Evolutionary conservation across 306 rosid genomes (phyloP).

Genomic region (Chamaecrista fasciculata): DNA sequence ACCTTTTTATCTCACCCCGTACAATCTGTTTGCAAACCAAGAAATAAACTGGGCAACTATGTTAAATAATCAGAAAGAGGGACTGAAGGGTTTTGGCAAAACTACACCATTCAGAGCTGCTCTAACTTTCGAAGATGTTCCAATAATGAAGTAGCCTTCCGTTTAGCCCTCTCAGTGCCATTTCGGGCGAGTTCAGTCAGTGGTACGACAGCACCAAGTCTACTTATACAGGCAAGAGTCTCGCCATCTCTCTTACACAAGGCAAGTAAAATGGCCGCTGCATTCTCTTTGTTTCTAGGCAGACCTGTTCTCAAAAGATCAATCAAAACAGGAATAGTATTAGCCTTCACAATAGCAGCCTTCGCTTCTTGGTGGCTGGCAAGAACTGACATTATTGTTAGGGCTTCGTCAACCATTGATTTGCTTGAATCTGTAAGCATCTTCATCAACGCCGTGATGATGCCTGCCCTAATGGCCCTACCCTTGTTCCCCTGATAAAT

Average conservation of each 20-base stretch:
- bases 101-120: slow-evolving; percentile 43
- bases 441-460: slow-evolving; percentile 63
- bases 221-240: slow-evolving; percentile 70
- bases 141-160: slow-evolving; percentile 86
- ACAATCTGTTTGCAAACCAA: slow-evolving; percentile 49
- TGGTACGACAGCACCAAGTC: slow-evolving; percentile 85
- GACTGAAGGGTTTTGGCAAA: slow-evolving; percentile 27
- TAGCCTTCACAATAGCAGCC: slow-evolving; percentile 66
- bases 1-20: slow-evolving; percentile 52
- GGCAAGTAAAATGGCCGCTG: slow-evolving; percentile 81
- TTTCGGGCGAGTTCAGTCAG: slow-evolving; percentile 66
- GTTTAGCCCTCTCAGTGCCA: slow-evolving; percentile 88
- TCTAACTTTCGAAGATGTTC: slow-evolving; percentile 74
- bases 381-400: slow-evolving; percentile 89
- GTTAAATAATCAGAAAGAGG: slow-evolving; percentile 44
- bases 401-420: slow-evolving; percentile 84
- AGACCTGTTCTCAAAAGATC: slow-evolving; percentile 81
- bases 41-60: slow-evolving; percentile 37
- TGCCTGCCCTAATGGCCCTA: slow-evolving; percentile 82
- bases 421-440: slow-evolving; percentile 84
- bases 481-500: slow-evolving; percentile 95
- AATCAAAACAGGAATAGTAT: slow-evolving; percentile 82
- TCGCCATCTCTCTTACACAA: slow-evolving; percentile 79
- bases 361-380: slow-evolving; percentile 89
- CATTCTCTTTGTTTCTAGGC: slow-evolving; percentile 86